Evolutionary conservation across 2,329 filamentous ascomycete species (phyloP).

Genomic region (Beauveria asiatica): DNA sequence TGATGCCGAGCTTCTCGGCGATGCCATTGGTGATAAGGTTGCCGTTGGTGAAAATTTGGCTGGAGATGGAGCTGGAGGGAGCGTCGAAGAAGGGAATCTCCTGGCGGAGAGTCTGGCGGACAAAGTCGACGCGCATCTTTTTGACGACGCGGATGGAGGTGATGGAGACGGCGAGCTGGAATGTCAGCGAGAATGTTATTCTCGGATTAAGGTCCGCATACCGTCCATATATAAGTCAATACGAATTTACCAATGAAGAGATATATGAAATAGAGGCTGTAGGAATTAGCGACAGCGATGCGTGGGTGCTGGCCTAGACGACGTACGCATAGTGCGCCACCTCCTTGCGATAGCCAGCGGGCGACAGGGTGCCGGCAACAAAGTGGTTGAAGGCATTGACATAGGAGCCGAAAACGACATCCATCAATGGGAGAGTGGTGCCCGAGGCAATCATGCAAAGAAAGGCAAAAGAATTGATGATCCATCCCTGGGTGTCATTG

Average conservation of each 20-base stretch:
- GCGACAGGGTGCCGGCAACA: slow-evolving; percentile 33
- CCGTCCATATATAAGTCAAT: slow-evolving; percentile 46
- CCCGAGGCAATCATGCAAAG: slow-evolving; percentile 30
- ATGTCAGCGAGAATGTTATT: neutral
- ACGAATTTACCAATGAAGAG: slow-evolving; percentile 47
- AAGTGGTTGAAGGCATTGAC: slow-evolving; percentile 51
- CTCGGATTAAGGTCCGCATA: slow-evolving; percentile 18
- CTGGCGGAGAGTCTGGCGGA: slow-evolving; percentile 34
- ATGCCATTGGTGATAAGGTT: slow-evolving; percentile 37
- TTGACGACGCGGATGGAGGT: slow-evolving; percentile 30
- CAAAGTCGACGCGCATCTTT: slow-evolving; percentile 28
- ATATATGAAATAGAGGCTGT: slow-evolving; percentile 48
- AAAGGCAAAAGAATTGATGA: slow-evolving; percentile 26
- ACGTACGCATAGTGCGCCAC: slow-evolving; percentile 38
- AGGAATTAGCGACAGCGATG: neutral
- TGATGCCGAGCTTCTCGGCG: slow-evolving; percentile 35
- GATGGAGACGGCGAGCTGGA: slow-evolving; percentile 27
- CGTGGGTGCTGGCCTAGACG: neutral
- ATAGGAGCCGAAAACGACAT: slow-evolving; percentile 47
- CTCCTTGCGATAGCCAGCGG: slow-evolving; percentile 39
- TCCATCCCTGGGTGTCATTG: slow-evolving; percentile 29
- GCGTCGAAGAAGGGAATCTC: slow-evolving; percentile 49
- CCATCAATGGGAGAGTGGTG: slow-evolving; percentile 44
- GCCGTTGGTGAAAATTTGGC: slow-evolving; percentile 39
- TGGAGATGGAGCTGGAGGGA: slow-evolving; percentile 33